phyloP scores from a whole-genome alignment of 2,329 filamentous ascomycete genomes.

The Cladophialophora immunda region DNA sequence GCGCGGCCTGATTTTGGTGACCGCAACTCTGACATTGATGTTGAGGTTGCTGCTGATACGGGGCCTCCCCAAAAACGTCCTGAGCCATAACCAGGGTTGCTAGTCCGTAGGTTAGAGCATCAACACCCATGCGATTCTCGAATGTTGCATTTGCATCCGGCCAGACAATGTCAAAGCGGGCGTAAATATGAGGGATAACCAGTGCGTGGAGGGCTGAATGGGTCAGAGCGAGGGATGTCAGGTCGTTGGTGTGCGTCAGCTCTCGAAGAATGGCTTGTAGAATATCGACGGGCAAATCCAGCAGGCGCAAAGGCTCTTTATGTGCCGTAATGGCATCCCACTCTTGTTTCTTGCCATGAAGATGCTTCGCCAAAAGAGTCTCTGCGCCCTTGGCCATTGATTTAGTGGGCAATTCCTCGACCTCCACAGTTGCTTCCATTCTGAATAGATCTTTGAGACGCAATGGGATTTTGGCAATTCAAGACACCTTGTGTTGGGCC shows the following conservation, averaged over 20 bases:
- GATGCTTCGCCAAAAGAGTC: slow-evolving; percentile 36
- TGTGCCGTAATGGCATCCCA: slow-evolving; percentile 46
- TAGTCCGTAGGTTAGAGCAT: slow-evolving; percentile 83
- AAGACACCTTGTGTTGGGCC: not conserved
- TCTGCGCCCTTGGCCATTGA: slow-evolving; percentile 15
- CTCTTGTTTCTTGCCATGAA: slow-evolving; percentile 40
- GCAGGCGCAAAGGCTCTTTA: slow-evolving; percentile 68
- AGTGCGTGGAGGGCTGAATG: slow-evolving; percentile 80
- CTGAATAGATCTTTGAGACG: slow-evolving; percentile 3
- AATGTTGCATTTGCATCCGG: slow-evolving; percentile 72
- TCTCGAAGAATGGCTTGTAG: slow-evolving; percentile 81
- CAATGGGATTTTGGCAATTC: not conserved
- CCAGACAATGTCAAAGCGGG: slow-evolving; percentile 88
- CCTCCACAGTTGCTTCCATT: slow-evolving; percentile 29
- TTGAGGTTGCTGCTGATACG: slow-evolving; percentile 47
- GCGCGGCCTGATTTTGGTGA: slow-evolving; percentile 45
- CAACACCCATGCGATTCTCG: slow-evolving; percentile 75
- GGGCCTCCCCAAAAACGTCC: slow-evolving; percentile 65
- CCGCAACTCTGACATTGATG: slow-evolving; percentile 42
- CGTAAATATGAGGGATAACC: slow-evolving; percentile 81
- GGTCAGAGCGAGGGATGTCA: slow-evolving; percentile 78
- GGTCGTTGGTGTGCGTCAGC: slow-evolving; percentile 82
- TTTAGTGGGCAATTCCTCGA: slow-evolving; percentile 25
- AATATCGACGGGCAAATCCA: slow-evolving; percentile 81
- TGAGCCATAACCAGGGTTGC: slow-evolving; percentile 80